Base-by-base conservation (phyloP, 495 filamentous ascomycete genomes). In the Trichoderma reesei region DNA sequence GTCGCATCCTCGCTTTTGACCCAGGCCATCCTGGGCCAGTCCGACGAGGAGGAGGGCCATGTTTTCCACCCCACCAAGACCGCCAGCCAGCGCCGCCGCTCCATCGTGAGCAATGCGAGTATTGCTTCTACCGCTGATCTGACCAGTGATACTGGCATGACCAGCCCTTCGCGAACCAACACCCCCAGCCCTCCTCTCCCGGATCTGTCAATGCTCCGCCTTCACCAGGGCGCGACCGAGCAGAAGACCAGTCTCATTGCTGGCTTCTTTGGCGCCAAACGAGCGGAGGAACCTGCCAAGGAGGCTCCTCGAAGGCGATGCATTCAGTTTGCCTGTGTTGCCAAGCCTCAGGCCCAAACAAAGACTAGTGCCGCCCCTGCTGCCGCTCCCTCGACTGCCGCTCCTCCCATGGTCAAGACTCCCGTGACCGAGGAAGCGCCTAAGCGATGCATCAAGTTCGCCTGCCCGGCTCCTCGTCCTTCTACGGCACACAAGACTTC, bases 281-380 rank as follows among this genome's bases (percentile, higher is more conserved):
- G 20, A 56, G 51, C 37, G 41, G 71, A 69, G 41, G 68, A 77
- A 62, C 64, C 75, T 26, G 65, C 72, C 60, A 72, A 72, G 41
- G 68, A 65, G 26, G 41, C 34, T 31, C 41, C 60, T 41, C 64
- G 54, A 69, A 96, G 90, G 77, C 84, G 95, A 60, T 93, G 89
- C 76, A 97, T 98, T 67, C 92, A 84, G 41, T 98, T 98, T 75
- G 93, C 91, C 59, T 97, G 93, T 74, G 88, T 76, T 3, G 76
- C 72, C 67, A 85, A 74, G 68, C 68, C 77, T 11, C 72, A 69
- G 34, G 65, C 64, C 16, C 71, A 72, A 63, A 69, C 71, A 38
- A 66, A 73, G 44, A 48, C 66, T n/a, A n/a, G n/a, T n/a, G n/a
- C n/a, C n/a, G 39, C 67, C 62, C 69, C 42, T 46, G 42, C 16